phyloP scores from a whole-genome alignment of 116 monocot species.

The Papilionanthe hybrid region DNA sequence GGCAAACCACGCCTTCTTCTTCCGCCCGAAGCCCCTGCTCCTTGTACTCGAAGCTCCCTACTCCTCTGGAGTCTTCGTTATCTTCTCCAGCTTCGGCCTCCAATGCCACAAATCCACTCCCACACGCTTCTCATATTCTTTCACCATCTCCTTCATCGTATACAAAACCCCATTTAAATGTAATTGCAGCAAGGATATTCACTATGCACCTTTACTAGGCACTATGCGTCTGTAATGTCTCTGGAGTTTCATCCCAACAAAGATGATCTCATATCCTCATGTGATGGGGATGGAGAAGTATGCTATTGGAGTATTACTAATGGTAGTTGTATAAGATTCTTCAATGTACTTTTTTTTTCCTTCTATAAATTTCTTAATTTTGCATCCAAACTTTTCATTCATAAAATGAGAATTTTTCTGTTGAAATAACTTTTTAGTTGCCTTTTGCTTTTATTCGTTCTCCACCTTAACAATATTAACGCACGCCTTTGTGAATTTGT shows the following conservation, averaged over 20 bases:
- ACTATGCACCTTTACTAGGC: slow-evolving; percentile 52
- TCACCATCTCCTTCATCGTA: too few species aligned
- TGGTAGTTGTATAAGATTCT: slow-evolving; percentile 43
- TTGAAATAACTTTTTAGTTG: neutral
- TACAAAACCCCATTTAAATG: too few species aligned
- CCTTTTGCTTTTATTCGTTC: neutral
- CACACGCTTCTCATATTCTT: too few species aligned
- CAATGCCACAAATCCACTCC: too few species aligned
- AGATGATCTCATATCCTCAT: slow-evolving; percentile 53
- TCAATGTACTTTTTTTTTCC: slow-evolving; percentile 25
- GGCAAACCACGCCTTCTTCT: too few species aligned
- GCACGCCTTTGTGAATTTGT: too few species aligned
- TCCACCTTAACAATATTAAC: neutral
- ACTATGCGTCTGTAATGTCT: slow-evolving; percentile 57
- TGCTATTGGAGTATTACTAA: slow-evolving; percentile 60
- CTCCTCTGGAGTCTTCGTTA: too few species aligned
- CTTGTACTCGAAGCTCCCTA: too few species aligned
- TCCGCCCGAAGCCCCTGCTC: too few species aligned
- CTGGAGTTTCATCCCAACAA: slow-evolving; percentile 53
- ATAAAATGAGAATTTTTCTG: neutral
- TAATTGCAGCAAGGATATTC: slow-evolving; percentile 47
- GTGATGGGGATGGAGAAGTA: slow-evolving; percentile 50
- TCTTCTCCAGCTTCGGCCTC: too few species aligned
- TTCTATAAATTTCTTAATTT: neutral
- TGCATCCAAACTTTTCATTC: neutral